A percentile compares a stretch with the other conserved stretches of the same genome.
phyloP scores from a whole-genome alignment of 345 rosid genomes.

The Populus deltoides region DNA sequence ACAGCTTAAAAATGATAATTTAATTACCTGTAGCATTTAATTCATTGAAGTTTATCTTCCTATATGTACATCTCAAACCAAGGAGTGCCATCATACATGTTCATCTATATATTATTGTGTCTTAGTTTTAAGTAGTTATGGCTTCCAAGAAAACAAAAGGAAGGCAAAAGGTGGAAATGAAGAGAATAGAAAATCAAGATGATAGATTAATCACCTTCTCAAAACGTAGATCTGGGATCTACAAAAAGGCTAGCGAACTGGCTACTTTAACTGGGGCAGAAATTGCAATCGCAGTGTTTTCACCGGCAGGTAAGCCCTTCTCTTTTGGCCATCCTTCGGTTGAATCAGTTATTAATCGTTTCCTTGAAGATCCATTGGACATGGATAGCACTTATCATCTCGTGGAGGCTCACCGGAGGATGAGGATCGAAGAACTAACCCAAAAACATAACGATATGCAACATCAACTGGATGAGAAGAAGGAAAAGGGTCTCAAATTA shows the following conservation, averaged over 20 bases:
- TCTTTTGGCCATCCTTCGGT: slow-evolving; percentile 12
- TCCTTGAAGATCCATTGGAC: not conserved
- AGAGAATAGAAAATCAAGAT: slow-evolving; percentile 10
- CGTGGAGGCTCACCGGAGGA: slow-evolving; percentile 33
- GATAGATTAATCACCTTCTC: slow-evolving; percentile 19
- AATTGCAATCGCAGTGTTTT: not conserved
- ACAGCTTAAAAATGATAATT: too few relatives aligned
- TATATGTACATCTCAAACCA: too few relatives aligned
- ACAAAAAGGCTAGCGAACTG: slow-evolving; percentile 40
- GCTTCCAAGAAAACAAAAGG: slow-evolving; percentile 14
- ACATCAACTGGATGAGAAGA: slow-evolving; percentile 18
- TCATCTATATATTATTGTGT: not conserved
- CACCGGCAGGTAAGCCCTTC: slow-evolving; percentile 12
- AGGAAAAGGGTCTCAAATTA: not conserved
- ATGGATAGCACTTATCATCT: slow-evolving; percentile 7
- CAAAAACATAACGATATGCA: not conserved
- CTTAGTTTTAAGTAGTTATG: not conserved
- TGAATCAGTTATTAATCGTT: slow-evolving; percentile 16
- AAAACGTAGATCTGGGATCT: slow-evolving; percentile 36
- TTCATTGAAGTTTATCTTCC: too few relatives aligned
- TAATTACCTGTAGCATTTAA: too few relatives aligned
- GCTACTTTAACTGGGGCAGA: slow-evolving; percentile 3
- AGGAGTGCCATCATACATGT: not conserved
- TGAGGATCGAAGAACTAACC: slow-evolving; percentile 17
- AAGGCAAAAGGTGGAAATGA: slow-evolving; percentile 15